Percentiles rank a stretch among this genome's conserved stretches.
These are phyloP conservation scores for Yamagishiella unicocca DNA, from an alignment of 139 green algal genomes.

Conservation along the genomic window DNA sequence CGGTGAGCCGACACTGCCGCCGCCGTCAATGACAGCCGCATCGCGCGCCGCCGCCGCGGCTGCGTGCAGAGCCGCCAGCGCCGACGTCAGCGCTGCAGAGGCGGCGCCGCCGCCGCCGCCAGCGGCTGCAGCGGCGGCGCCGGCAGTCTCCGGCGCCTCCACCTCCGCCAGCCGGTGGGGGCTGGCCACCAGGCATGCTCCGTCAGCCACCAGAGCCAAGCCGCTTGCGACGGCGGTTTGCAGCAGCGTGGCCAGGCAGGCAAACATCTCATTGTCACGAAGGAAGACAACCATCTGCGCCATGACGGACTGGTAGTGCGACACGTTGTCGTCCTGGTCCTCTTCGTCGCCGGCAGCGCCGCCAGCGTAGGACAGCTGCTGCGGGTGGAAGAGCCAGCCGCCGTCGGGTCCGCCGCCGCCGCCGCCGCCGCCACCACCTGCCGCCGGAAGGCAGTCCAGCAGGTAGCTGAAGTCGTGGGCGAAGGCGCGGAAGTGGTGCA, in stretches of 20 bases:
- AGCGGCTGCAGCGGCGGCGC: not conserved
- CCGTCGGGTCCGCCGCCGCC: not conserved
- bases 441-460: conserved; percentile 29
- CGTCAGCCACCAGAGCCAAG: not conserved
- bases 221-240: conserved; percentile 4
- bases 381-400: not conserved
- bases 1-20: no score
- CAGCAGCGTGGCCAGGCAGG: conserved; percentile 43
- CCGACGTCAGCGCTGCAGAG: conserved; percentile 2
- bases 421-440: not conserved
- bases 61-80: not conserved
- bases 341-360: not conserved
- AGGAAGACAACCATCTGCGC: conserved; percentile 39
- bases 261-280: conserved; percentile 44
- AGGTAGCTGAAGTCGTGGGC: conserved; percentile 37
- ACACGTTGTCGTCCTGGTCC: not conserved
- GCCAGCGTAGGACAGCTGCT: not conserved
- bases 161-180: not conserved
- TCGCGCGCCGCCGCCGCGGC: not conserved
- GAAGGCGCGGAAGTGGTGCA: conserved; percentile 45
- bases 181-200: not conserved
- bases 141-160: not conserved
- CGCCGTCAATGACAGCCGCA: not conserved
- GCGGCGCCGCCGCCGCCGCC: not conserved
- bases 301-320: conserved; percentile 32